Evolutionary conservation across 1,139 yeast genomes (phyloP), one percentile per base, ranked within the genome.

Genomic region (Geotrichum macrosporum): DNA sequence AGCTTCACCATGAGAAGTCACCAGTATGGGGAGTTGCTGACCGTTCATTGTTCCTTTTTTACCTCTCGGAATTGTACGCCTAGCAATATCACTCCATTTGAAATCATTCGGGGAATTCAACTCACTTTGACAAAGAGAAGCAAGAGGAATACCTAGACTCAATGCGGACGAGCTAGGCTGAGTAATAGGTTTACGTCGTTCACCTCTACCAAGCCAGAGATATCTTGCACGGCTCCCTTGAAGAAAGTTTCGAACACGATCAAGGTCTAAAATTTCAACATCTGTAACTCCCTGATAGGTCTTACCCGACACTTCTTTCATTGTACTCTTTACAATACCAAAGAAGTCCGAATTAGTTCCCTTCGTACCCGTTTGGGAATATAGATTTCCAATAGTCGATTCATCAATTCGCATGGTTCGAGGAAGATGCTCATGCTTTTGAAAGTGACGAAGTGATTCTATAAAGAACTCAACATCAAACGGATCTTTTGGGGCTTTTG

Each of bases 401-500:
- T 75, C 71, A 61, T 85, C 92, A 37, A 86, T 68, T 53, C 75
- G 74, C 57, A 80, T 66, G n/a, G 76, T 75, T 52, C 73, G 72
- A 5, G 76, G 75, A 20, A 84, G 61, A 55, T 78, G 77, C 56
- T 74, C 74, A 53, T 82, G 84, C 62, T 78, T 83, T 60, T 85
- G 94, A 60, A 84, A 84, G 53, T 76, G 78, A 46, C 70, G 69
- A 46, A 84, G 77, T 2, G 84, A 81, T 26, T 43, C 80, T 65
- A 44, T 80, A 72, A 52, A 80, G 56, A 73, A 77, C 70, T 80
- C 83, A 49, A 80, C 80, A 57, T 86, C 94, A 62, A 83, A 81
- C 0, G 95, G 89, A 61, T 89, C 97, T 60, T 87, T 88, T 0
- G 95, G 89, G 2, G 83, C 80, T 53, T 81, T 85, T 53, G 87